A percentile compares a stretch with the other conserved stretches of the same genome.
Conservation (phyloP, 129 eudicot species). For the Mikania micrantha region DNA sequence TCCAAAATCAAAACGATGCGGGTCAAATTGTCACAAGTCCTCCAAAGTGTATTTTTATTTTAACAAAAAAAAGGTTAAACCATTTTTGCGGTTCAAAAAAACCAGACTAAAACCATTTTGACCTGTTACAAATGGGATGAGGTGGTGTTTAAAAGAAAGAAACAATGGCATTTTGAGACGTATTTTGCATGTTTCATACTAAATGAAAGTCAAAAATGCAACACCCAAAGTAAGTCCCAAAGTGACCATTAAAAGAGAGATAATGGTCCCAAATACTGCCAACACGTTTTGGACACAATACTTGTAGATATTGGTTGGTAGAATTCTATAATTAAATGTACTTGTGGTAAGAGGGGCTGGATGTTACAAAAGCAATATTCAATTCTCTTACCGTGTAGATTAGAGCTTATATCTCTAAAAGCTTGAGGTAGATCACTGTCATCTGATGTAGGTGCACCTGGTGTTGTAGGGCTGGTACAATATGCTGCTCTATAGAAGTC, state of each 20-base stretch:
- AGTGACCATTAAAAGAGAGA: background rate
- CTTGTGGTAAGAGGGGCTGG: background rate
- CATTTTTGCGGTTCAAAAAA: background rate
- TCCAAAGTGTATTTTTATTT: background rate
- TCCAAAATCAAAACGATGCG: background rate
- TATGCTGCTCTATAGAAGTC: constrained; percentile 63
- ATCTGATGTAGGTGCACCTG: constrained; percentile 50
- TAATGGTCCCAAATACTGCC: background rate
- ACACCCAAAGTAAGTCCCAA: background rate
- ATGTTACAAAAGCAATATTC: background rate
- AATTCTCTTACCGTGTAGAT: constrained; percentile 51
- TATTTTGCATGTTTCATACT: background rate
- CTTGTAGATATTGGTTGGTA: too few species aligned
- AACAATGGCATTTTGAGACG: background rate
- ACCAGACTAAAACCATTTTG: background rate
- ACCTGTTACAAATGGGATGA: background rate
- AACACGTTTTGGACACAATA: background rate
- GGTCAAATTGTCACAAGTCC: background rate
- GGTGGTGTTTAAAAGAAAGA: background rate
- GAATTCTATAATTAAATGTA: background rate
- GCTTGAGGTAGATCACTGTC: constrained; percentile 53
- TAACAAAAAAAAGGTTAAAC: background rate
- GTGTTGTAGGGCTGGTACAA: constrained; percentile 58
- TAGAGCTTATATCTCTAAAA: constrained; percentile 83
- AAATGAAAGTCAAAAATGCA: background rate